A percentile compares a stretch with the other conserved stretches of the same genome.
Evolutionary conservation across 345 rosid species (phyloP).

Genomic region (Eucalyptus cladocalyx): DNA sequence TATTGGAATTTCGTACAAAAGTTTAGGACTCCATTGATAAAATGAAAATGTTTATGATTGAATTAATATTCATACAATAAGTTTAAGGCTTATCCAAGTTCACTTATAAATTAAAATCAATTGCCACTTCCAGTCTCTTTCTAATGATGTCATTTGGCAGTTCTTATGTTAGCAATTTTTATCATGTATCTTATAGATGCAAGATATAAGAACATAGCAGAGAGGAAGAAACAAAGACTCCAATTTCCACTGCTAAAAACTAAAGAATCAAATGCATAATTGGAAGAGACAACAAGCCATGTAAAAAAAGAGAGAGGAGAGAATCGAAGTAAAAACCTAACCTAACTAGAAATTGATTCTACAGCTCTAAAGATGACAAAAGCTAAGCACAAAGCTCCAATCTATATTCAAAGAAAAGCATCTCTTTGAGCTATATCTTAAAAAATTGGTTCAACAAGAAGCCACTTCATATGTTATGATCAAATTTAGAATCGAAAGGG

Average conservation of each 20-base stretch:
- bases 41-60: not conserved
- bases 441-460: not conserved
- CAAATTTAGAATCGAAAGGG: not conserved
- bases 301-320: not conserved
- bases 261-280: not conserved
- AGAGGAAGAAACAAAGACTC: not conserved
- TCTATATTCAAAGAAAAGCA: not conserved
- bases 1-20: not conserved
- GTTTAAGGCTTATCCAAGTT: not conserved
- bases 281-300: not conserved
- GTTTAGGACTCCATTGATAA: not conserved
- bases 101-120: not conserved
- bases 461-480: not conserved
- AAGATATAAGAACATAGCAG: not conserved
- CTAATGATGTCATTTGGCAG: not conserved
- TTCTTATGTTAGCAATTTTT: not conserved
- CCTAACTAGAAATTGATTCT: not conserved
- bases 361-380: not conserved
- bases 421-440: too few relatives aligned
- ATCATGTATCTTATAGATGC: not conserved
- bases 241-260: not conserved
- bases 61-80: too few relatives aligned
- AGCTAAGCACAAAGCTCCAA: not conserved
- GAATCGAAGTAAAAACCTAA: not conserved
- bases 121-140: not conserved